Percentiles rank a stretch among this genome's conserved stretches.
Evolutionary conservation across 768 basidiomycete species (phyloP).

Genomic region (Lactarius indigo): DNA sequence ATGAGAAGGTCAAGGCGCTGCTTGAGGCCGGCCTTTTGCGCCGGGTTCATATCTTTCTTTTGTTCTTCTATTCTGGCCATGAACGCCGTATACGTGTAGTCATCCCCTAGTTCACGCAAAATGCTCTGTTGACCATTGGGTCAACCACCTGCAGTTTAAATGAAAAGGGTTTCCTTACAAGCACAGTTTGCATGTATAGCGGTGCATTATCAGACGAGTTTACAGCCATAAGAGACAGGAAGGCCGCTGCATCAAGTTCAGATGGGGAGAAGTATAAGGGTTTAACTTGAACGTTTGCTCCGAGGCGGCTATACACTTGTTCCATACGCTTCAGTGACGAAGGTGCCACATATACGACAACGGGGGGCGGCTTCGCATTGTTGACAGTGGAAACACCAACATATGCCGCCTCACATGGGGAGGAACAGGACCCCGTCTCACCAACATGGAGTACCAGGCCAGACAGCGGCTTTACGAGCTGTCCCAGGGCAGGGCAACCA

Average conservation of each 20-base stretch:
- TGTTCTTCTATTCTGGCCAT: constrained; percentile 42
- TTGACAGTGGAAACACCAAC: constrained; percentile 25
- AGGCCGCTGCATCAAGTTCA: constrained; percentile 65
- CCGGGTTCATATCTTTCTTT: constrained; percentile 52
- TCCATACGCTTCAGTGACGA: constrained; percentile 61
- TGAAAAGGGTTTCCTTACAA: constrained; percentile 46
- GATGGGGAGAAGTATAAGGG: constrained; percentile 52
- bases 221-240: constrained; percentile 73
- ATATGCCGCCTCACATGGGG: constrained; percentile 66
- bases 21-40: constrained; percentile 52
- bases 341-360: constrained; percentile 54
- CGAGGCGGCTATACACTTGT: constrained; percentile 44
- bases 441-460: constrained; percentile 70
- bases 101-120: constrained; percentile 59
- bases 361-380: constrained; percentile 32
- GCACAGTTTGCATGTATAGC: constrained; percentile 62
- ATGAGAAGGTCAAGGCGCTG: constrained; percentile 61
- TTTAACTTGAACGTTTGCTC: constrained; percentile 46
- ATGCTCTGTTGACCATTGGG: constrained; percentile 43
- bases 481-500: constrained; percentile 46
- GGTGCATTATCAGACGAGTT: constrained; percentile 59
- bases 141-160: not conserved
- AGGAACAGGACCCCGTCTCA: constrained; percentile 54
- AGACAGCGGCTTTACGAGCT: constrained; percentile 48
- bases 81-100: constrained; percentile 52